phyloP scores from a whole-genome alignment of 2,329 filamentous ascomycete species.

The Trichoderma afroharzianum region DNA sequence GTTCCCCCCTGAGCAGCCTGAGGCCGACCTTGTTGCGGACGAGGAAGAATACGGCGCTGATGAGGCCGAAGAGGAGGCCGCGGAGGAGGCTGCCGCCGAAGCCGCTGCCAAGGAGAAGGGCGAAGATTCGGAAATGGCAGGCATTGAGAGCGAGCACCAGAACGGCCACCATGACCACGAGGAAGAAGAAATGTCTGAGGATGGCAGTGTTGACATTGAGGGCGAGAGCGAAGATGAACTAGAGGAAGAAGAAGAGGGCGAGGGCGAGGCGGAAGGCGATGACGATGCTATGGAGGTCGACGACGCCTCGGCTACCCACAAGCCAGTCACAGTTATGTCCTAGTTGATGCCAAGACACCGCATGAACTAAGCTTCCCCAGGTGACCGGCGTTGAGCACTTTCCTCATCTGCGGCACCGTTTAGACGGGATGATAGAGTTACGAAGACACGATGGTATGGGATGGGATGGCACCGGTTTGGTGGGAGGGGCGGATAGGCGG shows the following conservation, averaged over 20 bases:
- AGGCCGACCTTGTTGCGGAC: conserved; percentile 82
- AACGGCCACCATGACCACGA: conserved; percentile 44
- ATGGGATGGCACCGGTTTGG: conserved; percentile 23
- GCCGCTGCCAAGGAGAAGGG: conserved; percentile 47
- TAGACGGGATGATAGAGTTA: conserved; percentile 27
- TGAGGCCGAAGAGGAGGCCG: conserved; percentile 69
- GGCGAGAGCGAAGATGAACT: conserved; percentile 72
- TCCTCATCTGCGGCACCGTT: conserved; percentile 20
- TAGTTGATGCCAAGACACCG: conserved; percentile 20
- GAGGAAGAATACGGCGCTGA: conserved; percentile 90
- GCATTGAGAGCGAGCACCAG: conserved; percentile 51
- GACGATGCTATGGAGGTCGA: conserved; percentile 52
- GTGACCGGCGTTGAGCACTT: not conserved
- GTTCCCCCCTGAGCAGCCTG: conserved; percentile 95
- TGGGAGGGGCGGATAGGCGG: conserved; percentile 2
- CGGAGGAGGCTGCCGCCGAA: conserved; percentile 58
- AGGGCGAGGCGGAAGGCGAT: conserved; percentile 35
- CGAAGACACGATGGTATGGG: conserved; percentile 31
- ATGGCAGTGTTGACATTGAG: conserved; percentile 74
- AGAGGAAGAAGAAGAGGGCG: conserved; percentile 57
- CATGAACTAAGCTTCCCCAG: not conserved
- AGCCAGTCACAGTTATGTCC: conserved; percentile 35
- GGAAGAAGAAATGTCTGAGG: conserved; percentile 67
- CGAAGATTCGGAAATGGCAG: conserved; percentile 74
- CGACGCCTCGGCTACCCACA: conserved; percentile 31